Evolutionary conservation across 176 grass and related monocot genomes (phyloP).

Genomic region (Rhynchospora pubera): DNA sequence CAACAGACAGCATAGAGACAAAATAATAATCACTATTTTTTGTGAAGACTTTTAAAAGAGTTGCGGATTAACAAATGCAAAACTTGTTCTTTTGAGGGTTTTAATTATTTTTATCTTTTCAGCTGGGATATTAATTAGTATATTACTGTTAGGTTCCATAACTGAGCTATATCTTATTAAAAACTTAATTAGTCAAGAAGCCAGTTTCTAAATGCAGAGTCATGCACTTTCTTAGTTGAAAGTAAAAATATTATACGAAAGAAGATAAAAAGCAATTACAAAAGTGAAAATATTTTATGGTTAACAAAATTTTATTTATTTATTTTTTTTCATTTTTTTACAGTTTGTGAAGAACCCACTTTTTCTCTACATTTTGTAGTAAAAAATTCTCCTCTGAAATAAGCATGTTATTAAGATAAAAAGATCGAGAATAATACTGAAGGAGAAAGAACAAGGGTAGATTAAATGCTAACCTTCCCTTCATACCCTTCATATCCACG

Average conservation of each 20-base stretch:
- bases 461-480: slow-evolving; percentile 38
- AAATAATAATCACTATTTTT: background rate
- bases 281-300: too few relatives aligned
- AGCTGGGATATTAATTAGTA: background rate
- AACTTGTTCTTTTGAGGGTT: background rate
- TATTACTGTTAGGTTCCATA: background rate
- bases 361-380: background rate
- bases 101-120: background rate
- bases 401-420: background rate
- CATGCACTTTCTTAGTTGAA: background rate
- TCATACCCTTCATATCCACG: slow-evolving; percentile 42
- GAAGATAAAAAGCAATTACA: background rate
- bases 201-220: background rate
- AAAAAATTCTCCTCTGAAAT: background rate
- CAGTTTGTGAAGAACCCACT: background rate
- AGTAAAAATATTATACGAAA: background rate
- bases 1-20: slow-evolving; percentile 6
- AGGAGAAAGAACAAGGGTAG: background rate
- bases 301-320: background rate
- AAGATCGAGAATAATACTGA: background rate
- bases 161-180: background rate
- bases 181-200: background rate
- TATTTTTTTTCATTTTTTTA: too few relatives aligned
- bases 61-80: background rate
- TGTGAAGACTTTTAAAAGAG: background rate